phyloP scores from a whole-genome alignment of 2,329 filamentous ascomycete genomes.

The Pyrenochaeta sp. region DNA sequence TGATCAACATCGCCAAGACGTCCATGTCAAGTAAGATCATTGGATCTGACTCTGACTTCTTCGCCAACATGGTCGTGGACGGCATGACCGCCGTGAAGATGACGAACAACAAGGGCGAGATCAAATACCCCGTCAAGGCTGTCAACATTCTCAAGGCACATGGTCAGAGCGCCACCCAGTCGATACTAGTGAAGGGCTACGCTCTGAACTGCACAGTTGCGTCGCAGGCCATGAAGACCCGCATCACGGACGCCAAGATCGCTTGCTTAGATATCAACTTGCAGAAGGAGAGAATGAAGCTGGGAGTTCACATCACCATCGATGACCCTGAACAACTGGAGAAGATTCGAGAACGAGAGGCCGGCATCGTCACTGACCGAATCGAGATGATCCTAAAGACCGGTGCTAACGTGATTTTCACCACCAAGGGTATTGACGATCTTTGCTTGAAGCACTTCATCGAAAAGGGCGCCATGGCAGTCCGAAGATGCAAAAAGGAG shows the following conservation, averaged over 20 bases:
- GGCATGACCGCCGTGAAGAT: constrained; percentile 95
- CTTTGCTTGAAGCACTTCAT: constrained; percentile 93
- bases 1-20: constrained; percentile 95
- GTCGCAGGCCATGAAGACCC: constrained; percentile 96
- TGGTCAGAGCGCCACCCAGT: constrained; percentile 90
- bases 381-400: constrained; percentile 98
- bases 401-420: constrained; percentile 94
- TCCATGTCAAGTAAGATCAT: constrained; percentile 99
- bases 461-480: constrained; percentile 94
- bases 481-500: constrained; percentile 98
- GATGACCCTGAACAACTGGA: constrained; percentile 97
- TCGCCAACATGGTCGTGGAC: constrained; percentile 96
- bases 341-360: constrained; percentile 92
- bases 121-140: constrained; percentile 98
- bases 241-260: constrained; percentile 93
- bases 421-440: constrained; percentile 98
- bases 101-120: constrained; percentile 87
- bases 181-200: constrained; percentile 91
- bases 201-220: constrained; percentile 98
- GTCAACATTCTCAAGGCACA: constrained; percentile 99
- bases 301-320: constrained; percentile 97
- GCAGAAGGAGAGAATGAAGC: constrained; percentile 99
- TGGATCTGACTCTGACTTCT: constrained; percentile 94
- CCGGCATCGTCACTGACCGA: constrained; percentile 90
- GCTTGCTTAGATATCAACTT: constrained; percentile 97